phyloP scores from a whole-genome alignment of 164 flowering plant genomes.

The Brasenia schreberi region DNA sequence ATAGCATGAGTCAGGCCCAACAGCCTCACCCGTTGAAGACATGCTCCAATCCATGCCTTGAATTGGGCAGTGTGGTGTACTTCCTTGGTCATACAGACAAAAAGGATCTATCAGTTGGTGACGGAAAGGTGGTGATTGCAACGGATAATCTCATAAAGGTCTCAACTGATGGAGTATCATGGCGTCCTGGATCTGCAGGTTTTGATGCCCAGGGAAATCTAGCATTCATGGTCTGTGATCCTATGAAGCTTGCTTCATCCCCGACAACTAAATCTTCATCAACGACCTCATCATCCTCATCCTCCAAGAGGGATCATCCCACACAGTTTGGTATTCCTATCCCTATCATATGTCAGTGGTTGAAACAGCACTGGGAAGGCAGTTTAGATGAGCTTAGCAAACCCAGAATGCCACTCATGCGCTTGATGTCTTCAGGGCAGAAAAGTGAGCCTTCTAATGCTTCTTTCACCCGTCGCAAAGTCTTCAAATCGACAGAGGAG shows the following conservation, averaged over 20 bases:
- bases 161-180: constrained; percentile 66
- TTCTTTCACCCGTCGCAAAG: constrained; percentile 64
- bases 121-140: constrained; percentile 92
- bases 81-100: constrained; percentile 64
- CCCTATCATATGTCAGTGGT: constrained; percentile 87
- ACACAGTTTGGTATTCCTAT: constrained; percentile 95
- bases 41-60: constrained; percentile 63
- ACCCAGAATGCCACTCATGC: constrained; percentile 70
- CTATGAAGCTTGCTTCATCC: constrained; percentile 96
- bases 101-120: constrained; percentile 62
- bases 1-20: constrained; percentile 39
- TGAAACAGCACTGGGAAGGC: constrained; percentile 97
- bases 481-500: constrained; percentile 64
- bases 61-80: constrained; percentile 69
- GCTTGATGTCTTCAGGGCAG: constrained; percentile 81
- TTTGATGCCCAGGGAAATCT: constrained; percentile 91
- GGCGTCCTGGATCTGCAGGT: constrained; percentile 96
- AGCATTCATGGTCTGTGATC: constrained; percentile 98
- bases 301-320: constrained; percentile 68
- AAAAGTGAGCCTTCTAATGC: constrained; percentile 82
- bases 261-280: constrained; percentile 72
- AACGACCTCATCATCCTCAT: constrained; percentile 57
- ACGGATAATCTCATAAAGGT: constrained; percentile 93
- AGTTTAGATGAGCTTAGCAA: constrained; percentile 85
- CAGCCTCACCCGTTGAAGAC: constrained; percentile 77